Conservation (phyloP, 495 filamentous ascomycete species). For the Podospora didyma region DNA sequence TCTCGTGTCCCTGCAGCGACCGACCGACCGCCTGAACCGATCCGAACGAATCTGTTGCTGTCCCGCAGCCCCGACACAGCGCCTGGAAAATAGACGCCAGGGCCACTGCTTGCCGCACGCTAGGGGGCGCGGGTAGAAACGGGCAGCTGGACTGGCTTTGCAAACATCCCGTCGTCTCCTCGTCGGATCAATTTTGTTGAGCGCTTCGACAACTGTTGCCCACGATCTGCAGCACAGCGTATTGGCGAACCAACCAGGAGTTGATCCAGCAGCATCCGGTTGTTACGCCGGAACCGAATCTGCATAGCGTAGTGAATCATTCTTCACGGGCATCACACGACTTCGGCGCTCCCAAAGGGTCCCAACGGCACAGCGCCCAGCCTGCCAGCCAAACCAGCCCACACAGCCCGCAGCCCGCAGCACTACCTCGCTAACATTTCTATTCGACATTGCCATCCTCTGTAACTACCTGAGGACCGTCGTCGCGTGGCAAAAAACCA, state of each 20-base stretch:
- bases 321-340: constrained; percentile 13
- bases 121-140: no score
- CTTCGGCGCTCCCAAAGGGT: neutral
- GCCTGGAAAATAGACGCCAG: no score
- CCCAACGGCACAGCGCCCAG: constrained; percentile 1
- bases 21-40: no score
- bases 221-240: neutral
- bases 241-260: neutral
- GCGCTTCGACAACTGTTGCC: no score
- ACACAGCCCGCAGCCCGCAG: neutral
- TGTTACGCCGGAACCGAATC: constrained; percentile 4
- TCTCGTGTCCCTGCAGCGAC: no score
- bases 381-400: neutral
- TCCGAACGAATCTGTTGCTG: no score
- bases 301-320: constrained; percentile 15
- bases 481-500: neutral
- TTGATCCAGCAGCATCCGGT: neutral
- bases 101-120: no score
- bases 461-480: neutral
- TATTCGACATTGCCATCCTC: neutral
- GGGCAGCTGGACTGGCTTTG: no score
- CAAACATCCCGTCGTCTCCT: no score
- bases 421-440: neutral
- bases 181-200: no score
- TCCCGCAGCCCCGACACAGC: no score